phyloP scores from a whole-genome alignment of 805 yeast species.

The Kazachstania bromeliacearum region DNA sequence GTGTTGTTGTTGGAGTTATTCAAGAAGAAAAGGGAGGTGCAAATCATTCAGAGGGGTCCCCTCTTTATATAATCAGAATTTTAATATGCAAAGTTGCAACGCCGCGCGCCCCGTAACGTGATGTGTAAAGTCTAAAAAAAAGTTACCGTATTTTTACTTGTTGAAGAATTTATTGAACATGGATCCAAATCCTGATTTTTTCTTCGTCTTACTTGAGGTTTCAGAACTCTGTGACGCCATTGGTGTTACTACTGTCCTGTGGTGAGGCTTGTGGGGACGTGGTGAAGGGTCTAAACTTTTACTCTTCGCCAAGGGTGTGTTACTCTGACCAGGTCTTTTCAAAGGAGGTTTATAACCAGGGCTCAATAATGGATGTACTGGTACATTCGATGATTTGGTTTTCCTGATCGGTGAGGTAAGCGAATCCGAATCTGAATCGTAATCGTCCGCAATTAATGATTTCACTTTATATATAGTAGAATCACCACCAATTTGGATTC shows the following conservation, averaged over 20 bases:
- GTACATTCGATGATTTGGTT: conserved; percentile 14
- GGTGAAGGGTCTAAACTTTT: conserved; percentile 2
- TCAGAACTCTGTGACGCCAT: background rate
- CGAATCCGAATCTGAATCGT: conserved; percentile 6
- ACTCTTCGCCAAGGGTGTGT: background rate
- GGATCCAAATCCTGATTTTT: conserved; percentile 13
- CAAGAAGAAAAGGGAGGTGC: too few relatives aligned
- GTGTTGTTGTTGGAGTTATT: too few relatives aligned
- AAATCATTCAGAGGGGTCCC: background rate
- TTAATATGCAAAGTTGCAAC: too few relatives aligned
- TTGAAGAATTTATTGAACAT: conserved; percentile 16
- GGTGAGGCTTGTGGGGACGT: background rate
- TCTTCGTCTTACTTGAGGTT: conserved; percentile 5
- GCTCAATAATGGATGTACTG: too few relatives aligned
- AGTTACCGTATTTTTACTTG: too few relatives aligned
- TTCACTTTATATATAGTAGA: conserved; percentile 25
- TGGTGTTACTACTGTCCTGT: background rate
- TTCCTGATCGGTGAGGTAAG: conserved; percentile 9
- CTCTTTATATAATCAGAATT: background rate
- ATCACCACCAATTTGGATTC: conserved; percentile 19
- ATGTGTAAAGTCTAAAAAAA: too few relatives aligned
- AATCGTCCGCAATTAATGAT: conserved; percentile 21
- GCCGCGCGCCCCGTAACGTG: too few relatives aligned
- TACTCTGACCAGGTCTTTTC: too few relatives aligned
- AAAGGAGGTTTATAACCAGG: too few relatives aligned